Percentiles rank a stretch among this genome's conserved stretches.
phyloP scores from a whole-genome alignment of 768 basidiomycete genomes.

The Boletus rufocinnamomeus region DNA sequence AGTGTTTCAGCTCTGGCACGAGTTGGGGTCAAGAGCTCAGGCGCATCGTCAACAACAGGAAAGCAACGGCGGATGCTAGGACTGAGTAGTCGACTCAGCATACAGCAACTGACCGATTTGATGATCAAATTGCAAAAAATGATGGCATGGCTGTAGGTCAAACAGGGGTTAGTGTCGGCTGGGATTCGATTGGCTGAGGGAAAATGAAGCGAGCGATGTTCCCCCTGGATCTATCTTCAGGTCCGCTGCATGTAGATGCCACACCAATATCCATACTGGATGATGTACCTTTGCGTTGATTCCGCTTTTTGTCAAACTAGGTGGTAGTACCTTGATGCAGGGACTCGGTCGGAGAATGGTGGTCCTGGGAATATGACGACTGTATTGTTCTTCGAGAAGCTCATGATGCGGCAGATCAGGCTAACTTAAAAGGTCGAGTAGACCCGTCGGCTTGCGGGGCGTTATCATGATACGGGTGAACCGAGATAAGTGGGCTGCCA shows the following conservation, averaged over 20 bases:
- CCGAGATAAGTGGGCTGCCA: slow-evolving; percentile 8
- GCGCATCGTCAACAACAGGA: neutral
- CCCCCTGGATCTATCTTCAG: neutral
- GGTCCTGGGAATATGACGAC: neutral
- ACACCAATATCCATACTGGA: neutral
- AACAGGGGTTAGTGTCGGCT: neutral
- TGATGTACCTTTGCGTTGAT: neutral
- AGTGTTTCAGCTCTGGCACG: slow-evolving; percentile 8
- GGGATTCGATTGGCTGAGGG: neutral
- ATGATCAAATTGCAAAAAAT: neutral
- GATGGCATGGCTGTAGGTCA: neutral
- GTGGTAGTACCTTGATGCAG: neutral
- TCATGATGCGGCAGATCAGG: neutral
- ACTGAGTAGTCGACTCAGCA: too few relatives aligned
- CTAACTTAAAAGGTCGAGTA: slow-evolving; percentile 1
- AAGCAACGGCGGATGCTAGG: neutral
- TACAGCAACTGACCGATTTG: neutral
- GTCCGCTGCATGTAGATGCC: neutral
- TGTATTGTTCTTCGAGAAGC: neutral
- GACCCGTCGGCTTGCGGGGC: neutral
- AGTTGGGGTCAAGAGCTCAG: neutral
- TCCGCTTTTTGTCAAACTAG: neutral
- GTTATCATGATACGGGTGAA: neutral
- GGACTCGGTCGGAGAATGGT: neutral
- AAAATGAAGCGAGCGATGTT: neutral